Evolutionary conservation across 371 early-diverging fungal species (phyloP), one percentile per base, ranked within the genome.

Genomic region (Syncephalastrum sp.): DNA sequence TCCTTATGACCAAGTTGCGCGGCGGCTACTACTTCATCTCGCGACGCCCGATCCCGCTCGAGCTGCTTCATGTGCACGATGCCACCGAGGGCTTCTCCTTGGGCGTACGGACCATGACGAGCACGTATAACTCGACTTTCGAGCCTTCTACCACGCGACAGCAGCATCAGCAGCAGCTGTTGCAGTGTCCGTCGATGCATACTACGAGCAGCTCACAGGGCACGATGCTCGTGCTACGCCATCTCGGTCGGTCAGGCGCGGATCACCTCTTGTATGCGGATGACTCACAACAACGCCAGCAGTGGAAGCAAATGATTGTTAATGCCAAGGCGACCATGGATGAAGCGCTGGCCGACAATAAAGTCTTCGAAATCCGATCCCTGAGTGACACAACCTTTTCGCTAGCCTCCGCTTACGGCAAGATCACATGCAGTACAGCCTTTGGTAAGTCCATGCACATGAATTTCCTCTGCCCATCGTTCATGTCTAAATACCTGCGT

Each of bases 251-350:
- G 5, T 63, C 75, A n/a, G 91, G 91, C 13, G 84, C 80, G 15
- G 64, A 83, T 29, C 74, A 88, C 64, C 75, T 89, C 0, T 67
- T 97, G 43, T 83, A 87, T 54, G 91, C 92, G 5, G 79, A 82
- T 16, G 87, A 81, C 46, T 70, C 84, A n/a, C 84, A 87, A 0
- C 87, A 86, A 38, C 85, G 92, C 25, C 68, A 81, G 52, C 79
- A 89, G 42, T 96, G 96, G 96, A 79, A 87, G 55, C 90, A 93
- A 56, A 85, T 86, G 58, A 87, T 96, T 19, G 76, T 84, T 47
- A 80, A 90, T 54, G 90, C 91, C 61, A 82, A 85, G 50, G 77
- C 77, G 27, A 84, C 47, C 65, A 46, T 69, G 25, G 75, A 75
- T 49, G 42, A 57, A 41, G 50, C 64, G 1, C 42, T 77, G 53